phyloP scores from a whole-genome alignment of 495 filamentous ascomycete species.

The Daldinia caldariorum region DNA sequence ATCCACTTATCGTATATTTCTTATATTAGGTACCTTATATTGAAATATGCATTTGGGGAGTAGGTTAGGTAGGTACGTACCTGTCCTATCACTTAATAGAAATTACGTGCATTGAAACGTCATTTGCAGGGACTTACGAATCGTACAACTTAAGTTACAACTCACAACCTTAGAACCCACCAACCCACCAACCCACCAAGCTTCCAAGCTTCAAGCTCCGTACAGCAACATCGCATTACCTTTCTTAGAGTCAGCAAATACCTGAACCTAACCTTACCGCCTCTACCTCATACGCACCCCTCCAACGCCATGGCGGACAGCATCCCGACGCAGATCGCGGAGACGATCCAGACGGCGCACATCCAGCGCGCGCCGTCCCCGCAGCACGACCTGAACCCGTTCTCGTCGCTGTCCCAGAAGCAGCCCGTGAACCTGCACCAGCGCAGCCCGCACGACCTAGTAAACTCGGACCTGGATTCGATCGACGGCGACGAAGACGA shows the following conservation, averaged over 20 bases:
- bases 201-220: slow-evolving; percentile 1
- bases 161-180: no score
- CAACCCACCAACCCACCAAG: slow-evolving; percentile 16
- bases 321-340: slow-evolving; percentile 70
- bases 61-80: neutral
- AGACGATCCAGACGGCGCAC: slow-evolving; percentile 80
- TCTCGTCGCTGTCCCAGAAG: slow-evolving; percentile 73
- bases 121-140: slow-evolving; percentile 14
- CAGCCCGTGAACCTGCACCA: slow-evolving; percentile 50
- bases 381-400: slow-evolving; percentile 80
- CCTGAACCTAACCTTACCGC: no score
- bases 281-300: no score
- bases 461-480: slow-evolving; percentile 31
- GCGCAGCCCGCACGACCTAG: slow-evolving; percentile 21
- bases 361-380: slow-evolving; percentile 75
- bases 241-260: neutral
- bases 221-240: neutral
- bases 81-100: slow-evolving; percentile 13
- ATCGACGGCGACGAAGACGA: neutral
- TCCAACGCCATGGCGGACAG: slow-evolving; percentile 49
- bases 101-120: slow-evolving; percentile 33
- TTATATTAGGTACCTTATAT: neutral
- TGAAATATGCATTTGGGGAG: slow-evolving; percentile 1
- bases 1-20: neutral
- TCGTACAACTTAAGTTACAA: no score